A percentile compares a stretch with the other conserved stretches of the same genome.
Conservation (phyloP, 352 stramenopile genomes). For the Phytopythium cucurbitacearum region DNA sequence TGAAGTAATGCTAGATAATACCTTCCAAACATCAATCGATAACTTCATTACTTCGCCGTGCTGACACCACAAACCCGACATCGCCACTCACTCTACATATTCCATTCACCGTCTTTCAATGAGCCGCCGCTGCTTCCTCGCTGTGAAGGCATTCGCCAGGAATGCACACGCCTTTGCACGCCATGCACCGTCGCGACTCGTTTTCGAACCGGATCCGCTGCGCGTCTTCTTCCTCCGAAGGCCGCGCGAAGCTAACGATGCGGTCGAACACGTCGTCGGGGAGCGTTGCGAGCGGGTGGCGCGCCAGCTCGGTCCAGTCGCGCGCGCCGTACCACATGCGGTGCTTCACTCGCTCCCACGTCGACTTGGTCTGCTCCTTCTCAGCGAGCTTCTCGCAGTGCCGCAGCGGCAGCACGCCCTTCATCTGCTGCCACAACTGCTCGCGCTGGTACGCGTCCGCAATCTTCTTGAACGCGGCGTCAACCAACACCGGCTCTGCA, state of each 20-base stretch:
- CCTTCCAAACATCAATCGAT: too few species aligned
- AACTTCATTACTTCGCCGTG: too few species aligned
- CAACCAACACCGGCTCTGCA: not conserved
- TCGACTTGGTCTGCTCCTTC: not conserved
- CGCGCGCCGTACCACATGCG: not conserved
- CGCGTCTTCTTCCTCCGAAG: conserved; percentile 6
- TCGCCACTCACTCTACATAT: too few species aligned
- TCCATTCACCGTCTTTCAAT: not conserved
- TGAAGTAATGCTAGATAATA: too few species aligned
- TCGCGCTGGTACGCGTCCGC: conserved; percentile 1
- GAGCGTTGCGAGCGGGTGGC: conserved; percentile 4
- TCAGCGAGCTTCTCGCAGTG: not conserved
- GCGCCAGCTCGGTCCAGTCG: conserved; percentile 3
- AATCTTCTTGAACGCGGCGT: not conserved
- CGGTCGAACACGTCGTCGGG: conserved; percentile 2
- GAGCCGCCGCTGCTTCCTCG: not conserved
- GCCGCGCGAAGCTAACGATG: conserved; percentile 4
- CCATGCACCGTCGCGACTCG: conserved; percentile 5
- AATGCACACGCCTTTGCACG: conserved; percentile 10
- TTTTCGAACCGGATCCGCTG: conserved; percentile 3
- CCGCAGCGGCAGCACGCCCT: conserved; percentile 3
- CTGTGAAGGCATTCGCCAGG: not conserved
- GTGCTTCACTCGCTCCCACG: conserved; percentile 3
- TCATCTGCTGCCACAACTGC: conserved; percentile 3
- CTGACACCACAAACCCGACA: too few species aligned